Conservation (phyloP, 768 basidiomycete genomes). For the Lactarius vividus region DNA sequence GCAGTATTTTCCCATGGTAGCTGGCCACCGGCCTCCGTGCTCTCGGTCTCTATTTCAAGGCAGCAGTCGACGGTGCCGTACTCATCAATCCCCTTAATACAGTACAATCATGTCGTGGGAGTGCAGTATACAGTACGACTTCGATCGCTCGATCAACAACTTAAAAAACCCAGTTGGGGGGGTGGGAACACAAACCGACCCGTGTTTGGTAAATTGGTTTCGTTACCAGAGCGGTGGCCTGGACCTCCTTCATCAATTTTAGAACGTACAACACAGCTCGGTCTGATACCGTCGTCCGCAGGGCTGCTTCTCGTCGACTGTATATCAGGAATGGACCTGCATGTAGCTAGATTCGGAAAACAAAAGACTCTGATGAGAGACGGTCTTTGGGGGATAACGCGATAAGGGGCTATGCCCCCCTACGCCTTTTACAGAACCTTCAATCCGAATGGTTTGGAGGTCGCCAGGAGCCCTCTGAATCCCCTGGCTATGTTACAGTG, state of each 20-base stretch:
- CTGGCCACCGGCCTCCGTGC: not conserved
- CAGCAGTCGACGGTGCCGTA: not conserved
- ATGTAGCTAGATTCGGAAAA: not conserved
- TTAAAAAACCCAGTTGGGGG: not conserved
- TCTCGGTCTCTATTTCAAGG: too few relatives aligned
- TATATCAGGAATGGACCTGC: not conserved
- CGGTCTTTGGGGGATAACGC: too few relatives aligned
- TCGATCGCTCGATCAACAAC: not conserved
- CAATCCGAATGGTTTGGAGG: not conserved
- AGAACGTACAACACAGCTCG: not conserved
- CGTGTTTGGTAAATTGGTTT: not conserved
- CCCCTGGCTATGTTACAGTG: not conserved
- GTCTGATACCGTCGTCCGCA: too few relatives aligned
- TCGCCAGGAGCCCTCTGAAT: too few relatives aligned
- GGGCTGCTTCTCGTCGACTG: not conserved
- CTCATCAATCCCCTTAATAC: not conserved
- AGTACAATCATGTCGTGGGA: not conserved
- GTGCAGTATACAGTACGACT: not conserved
- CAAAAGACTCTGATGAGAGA: not conserved
- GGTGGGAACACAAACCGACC: not conserved
- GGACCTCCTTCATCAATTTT: not conserved
- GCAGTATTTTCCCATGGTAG: not conserved
- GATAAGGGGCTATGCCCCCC: not conserved
- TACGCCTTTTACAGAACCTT: not conserved
- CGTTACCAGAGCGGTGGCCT: not conserved